phyloP scores from a whole-genome alignment of 2,329 filamentous ascomycete genomes.

The Lecanoromycetidae sp. region DNA sequence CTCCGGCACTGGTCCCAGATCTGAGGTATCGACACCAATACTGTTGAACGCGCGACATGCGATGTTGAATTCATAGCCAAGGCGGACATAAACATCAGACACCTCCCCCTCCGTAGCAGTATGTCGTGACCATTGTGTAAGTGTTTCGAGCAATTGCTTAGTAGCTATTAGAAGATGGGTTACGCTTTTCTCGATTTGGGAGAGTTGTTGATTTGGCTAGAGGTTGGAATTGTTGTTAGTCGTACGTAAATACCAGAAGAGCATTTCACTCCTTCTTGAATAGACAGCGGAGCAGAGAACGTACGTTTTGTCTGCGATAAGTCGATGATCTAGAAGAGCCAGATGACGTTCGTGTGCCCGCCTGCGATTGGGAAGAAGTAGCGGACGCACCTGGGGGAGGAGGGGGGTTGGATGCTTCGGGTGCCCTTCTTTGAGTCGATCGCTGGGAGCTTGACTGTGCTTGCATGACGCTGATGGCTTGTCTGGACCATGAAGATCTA shows the following conservation, averaged over 20 bases:
- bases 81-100: conserved; percentile 91
- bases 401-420: conserved; percentile 47
- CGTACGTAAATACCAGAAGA: conserved; percentile 5
- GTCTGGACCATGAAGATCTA: too few relatives aligned
- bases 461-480: conserved; percentile 31
- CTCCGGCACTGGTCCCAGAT: conserved; percentile 91
- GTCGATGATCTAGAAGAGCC: conserved; percentile 51
- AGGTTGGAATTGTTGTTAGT: conserved; percentile 13
- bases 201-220: conserved; percentile 63
- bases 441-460: conserved; percentile 41
- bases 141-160: conserved; percentile 91
- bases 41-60: conserved; percentile 92
- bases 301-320: conserved; percentile 47
- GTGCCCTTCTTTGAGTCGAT: conserved; percentile 49
- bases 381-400: conserved; percentile 37
- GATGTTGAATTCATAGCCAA: conserved; percentile 99
- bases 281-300: conserved; percentile 24
- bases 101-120: conserved; percentile 88
- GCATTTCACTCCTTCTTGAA: background rate
- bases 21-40: conserved; percentile 89
- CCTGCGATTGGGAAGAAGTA: conserved; percentile 44
- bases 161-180: conserved; percentile 95
- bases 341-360: conserved; percentile 50
- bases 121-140: conserved; percentile 94
- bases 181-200: conserved; percentile 97